Evolutionary conservation across 23 red algal genomes (phyloP).

Genomic region (Gracilariopsis chorda): DNA sequence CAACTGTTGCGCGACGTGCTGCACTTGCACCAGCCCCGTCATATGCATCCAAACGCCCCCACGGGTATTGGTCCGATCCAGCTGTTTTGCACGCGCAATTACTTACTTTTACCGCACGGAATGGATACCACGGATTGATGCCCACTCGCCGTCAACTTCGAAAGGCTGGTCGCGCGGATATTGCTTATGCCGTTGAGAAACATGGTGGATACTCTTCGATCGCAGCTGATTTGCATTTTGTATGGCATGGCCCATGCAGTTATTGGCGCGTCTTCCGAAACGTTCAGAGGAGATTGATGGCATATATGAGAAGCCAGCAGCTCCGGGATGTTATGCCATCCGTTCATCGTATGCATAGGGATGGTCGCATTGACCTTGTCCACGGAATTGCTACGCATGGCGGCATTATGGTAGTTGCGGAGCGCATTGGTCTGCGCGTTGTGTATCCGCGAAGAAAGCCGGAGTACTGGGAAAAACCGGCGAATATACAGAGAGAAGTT

Average conservation of each 20-base stretch:
- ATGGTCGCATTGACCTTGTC: constrained; percentile 71
- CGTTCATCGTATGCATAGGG: constrained; percentile 25
- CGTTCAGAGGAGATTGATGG: constrained; percentile 39
- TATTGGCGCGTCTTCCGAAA: constrained; percentile 80
- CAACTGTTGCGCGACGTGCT: constrained; percentile 27
- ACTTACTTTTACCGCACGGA: constrained; percentile 38
- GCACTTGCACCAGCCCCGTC: neutral
- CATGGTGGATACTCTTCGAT: constrained; percentile 68
- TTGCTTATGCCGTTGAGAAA: constrained; percentile 71
- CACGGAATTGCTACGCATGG: constrained; percentile 79
- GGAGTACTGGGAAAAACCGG: constrained; percentile 29
- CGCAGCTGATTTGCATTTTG: constrained; percentile 67
- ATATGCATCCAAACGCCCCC: neutral
- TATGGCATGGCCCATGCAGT: constrained; percentile 77
- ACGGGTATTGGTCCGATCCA: constrained; percentile 68
- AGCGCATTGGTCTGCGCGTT: constrained; percentile 42
- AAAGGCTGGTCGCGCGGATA: constrained; percentile 36
- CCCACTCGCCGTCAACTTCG: constrained; percentile 57
- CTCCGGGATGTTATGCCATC: constrained; percentile 54
- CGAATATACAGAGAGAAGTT: constrained; percentile 69
- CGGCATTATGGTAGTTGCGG: constrained; percentile 67
- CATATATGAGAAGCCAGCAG: neutral
- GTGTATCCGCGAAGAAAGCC: constrained; percentile 10
- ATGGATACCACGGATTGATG: constrained; percentile 82
- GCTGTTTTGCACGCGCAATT: constrained; percentile 63